phyloP scores from a whole-genome alignment of 2,329 filamentous ascomycete genomes.

The Penicillium frequentans region DNA sequence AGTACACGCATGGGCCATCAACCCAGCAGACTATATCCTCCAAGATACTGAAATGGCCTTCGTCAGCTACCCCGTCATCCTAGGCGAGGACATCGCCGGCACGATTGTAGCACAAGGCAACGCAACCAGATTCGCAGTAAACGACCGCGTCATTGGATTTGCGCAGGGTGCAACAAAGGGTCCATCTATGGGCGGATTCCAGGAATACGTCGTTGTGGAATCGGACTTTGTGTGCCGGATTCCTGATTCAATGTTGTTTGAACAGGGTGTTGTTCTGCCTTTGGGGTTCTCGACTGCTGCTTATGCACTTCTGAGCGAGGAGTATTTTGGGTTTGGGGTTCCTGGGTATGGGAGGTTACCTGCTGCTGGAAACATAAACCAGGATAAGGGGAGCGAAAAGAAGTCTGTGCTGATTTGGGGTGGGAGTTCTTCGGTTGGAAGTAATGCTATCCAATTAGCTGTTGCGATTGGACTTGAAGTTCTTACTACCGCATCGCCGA shows the following conservation, averaged over 20 bases:
- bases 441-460: conserved; percentile 46
- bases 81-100: conserved; percentile 49
- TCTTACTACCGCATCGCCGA: conserved; percentile 38
- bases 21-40: conserved; percentile 2
- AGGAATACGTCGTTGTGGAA: conserved; percentile 26
- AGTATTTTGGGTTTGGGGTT: conserved; percentile 18
- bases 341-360: conserved; percentile 14
- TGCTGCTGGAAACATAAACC: too few relatives aligned
- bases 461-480: conserved; percentile 43
- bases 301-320: conserved; percentile 29
- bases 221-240: conserved; percentile 20
- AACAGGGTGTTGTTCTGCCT: conserved; percentile 36
- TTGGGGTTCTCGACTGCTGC: conserved; percentile 35
- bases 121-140: conserved; percentile 14
- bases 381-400: not conserved
- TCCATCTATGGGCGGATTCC: conserved; percentile 21
- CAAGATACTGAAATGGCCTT: conserved; percentile 1
- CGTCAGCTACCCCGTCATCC: conserved; percentile 34
- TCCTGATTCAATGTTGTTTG: conserved; percentile 29
- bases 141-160: conserved; percentile 13
- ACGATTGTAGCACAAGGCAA: conserved; percentile 23
- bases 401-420: conserved; percentile 41
- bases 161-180: conserved; percentile 6
- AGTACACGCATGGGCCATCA: conserved; percentile 7
- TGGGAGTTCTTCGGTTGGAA: conserved; percentile 51